Evolutionary conservation across 208 protist genomes (phyloP), one percentile per base, ranked within the genome.

Genomic region (Acanthamoeba culbertsoni): DNA sequence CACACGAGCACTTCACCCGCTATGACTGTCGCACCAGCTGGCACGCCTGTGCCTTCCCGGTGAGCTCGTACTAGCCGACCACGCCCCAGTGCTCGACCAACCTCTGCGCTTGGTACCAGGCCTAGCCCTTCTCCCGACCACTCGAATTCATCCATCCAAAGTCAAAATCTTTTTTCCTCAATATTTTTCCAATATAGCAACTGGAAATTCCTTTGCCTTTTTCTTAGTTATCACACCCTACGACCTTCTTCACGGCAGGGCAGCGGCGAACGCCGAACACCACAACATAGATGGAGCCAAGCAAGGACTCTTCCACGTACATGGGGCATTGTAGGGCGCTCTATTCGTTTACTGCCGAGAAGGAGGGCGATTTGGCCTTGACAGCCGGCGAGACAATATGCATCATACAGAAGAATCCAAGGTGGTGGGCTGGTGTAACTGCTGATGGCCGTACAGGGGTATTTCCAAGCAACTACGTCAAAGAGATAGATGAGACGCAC

Each of bases 381-480:
- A 77, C 77, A 1, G 89, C 16, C 31, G 89, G 63, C 8, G 89
- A 93, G 1, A 18, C 82, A 2, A 59, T 93, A 5, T 23, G 43
- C 2, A 45, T 93, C 12, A 82, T 82, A 3, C 43, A 93, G 7
- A 77, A 92, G 63, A 92, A 57, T 28, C 43, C 43, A 26, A 6
- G 43, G 3, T 75, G 89, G 62, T 93, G 89, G 89, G 57, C 33
- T 20, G 62, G 63, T 63, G 65, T 59, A 12, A 46, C 46, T 4
- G 8, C 4, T 1, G 68, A 79, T 48, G 89, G 89, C 28, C 31
- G 48, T 1, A 59, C 68, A 3, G 89, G 89, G 31, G 63, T 82
- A 26, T 93, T 93, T 40, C 89, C 89, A 20, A 48, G 40, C 43
- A 93, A 93, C 89, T 93, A 93, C 45, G 89, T 93, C 31, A n/a